Conservation (phyloP, 2,329 filamentous ascomycete species). For the Fusarium dlaminii region DNA sequence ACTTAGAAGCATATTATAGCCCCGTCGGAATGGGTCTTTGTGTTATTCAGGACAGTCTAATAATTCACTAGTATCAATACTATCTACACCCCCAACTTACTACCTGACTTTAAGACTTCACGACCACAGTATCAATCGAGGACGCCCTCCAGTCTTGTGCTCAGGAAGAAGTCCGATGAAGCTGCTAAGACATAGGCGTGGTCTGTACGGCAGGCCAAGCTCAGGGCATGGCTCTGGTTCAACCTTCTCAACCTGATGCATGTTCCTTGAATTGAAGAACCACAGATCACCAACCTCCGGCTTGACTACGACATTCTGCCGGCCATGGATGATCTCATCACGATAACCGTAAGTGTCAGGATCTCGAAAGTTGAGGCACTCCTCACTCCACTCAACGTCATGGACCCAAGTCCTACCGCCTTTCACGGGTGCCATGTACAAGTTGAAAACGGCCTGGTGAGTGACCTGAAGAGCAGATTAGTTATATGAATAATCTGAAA, state of each 20-base stretch:
- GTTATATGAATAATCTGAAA: fast-evolving
- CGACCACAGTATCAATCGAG: neutral
- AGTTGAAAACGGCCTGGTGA: neutral
- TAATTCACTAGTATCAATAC: neutral
- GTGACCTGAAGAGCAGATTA: neutral
- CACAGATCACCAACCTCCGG: neutral
- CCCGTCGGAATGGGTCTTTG: too few species aligned
- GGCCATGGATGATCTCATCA: neutral
- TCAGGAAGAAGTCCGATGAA: neutral
- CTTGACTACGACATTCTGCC: neutral
- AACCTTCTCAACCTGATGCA: neutral
- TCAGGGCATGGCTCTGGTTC: neutral
- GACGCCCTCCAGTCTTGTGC: neutral
- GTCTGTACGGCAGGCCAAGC: neutral
- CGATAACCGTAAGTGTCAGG: neutral
- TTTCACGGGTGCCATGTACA: neutral
- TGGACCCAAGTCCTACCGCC: neutral
- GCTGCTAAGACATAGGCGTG: neutral
- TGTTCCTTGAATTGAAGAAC: constrained; percentile 2
- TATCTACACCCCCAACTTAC: neutral
- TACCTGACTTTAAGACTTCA: neutral
- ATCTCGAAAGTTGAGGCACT: neutral
- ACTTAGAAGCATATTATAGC: neutral
- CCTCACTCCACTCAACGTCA: neutral
- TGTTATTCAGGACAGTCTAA: neutral